phyloP scores from a whole-genome alignment of 2,329 filamentous ascomycete genomes.

The Blastomyces emzantsi region DNA sequence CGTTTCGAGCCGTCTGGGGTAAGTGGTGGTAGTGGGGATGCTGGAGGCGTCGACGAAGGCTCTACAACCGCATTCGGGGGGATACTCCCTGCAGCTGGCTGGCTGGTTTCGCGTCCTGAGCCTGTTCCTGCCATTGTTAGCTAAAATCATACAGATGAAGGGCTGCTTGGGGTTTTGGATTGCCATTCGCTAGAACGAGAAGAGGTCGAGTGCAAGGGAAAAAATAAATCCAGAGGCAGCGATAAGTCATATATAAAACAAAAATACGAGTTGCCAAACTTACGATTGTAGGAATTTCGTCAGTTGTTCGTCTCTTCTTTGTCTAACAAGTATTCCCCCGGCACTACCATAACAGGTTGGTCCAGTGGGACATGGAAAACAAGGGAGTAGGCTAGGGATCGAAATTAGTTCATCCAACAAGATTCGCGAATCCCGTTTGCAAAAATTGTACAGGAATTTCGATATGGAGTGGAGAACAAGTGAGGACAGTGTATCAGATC shows the following conservation, averaged over 20 bases:
- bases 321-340: background rate
- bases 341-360: constrained; percentile 2
- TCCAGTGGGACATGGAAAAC: background rate
- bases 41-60: background rate
- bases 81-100: background rate
- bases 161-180: background rate
- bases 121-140: constrained; percentile 7
- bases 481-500: background rate
- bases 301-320: background rate
- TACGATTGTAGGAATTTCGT: background rate
- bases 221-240: background rate
- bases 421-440: background rate
- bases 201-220: background rate
- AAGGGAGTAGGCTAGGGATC: background rate
- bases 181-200: background rate
- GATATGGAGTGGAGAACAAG: background rate
- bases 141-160: background rate
- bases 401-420: background rate
- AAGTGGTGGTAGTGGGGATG: background rate
- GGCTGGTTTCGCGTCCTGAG: constrained; percentile 2
- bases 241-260: background rate
- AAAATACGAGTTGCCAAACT: background rate
- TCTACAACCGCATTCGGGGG: background rate
- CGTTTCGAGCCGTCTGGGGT: constrained; percentile 13
- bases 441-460: background rate